Percentiles rank a stretch among this genome's conserved stretches.
These are phyloP conservation scores for Pichia paraexigua DNA, from an alignment of 805 yeast species.

Conservation along the genomic window DNA sequence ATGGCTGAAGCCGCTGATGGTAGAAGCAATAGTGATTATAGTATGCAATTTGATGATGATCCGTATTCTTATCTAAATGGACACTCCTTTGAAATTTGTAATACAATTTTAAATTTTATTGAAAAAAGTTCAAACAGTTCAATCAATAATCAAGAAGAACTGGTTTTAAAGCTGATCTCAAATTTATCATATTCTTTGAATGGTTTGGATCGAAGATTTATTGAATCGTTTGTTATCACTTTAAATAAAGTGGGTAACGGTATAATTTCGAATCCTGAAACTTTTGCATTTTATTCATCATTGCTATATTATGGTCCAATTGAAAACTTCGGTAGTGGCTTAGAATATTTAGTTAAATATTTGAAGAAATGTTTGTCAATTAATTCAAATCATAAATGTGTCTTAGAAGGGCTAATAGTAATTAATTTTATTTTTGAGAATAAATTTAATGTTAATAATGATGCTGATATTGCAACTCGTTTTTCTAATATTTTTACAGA, in stretches of 20 bases:
- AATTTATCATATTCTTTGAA: slow-evolving; percentile 22
- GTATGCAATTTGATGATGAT: slow-evolving; percentile 29
- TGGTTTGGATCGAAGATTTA: slow-evolving; percentile 20
- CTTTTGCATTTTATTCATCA: slow-evolving; percentile 30
- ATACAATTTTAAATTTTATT: slow-evolving; percentile 8
- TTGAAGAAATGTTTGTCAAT: slow-evolving; percentile 15
- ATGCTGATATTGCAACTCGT: not conserved
- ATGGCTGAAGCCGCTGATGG: slow-evolving; percentile 15
- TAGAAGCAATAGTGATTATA: slow-evolving; percentile 32
- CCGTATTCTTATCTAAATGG: slow-evolving; percentile 18
- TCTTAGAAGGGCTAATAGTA: slow-evolving; percentile 23
- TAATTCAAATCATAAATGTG: slow-evolving; percentile 25
- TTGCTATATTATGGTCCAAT: slow-evolving; percentile 27
- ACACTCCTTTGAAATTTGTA: slow-evolving; percentile 14
- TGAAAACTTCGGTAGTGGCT: slow-evolving; percentile 24
- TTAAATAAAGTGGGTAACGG: slow-evolving; percentile 16
- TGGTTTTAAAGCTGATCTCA: slow-evolving; percentile 12
- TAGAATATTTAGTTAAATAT: slow-evolving; percentile 16
- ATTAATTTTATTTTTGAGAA: slow-evolving; percentile 16
- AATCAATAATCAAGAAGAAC: slow-evolving; percentile 16
- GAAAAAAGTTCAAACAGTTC: slow-evolving; percentile 11
- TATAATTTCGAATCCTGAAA: slow-evolving; percentile 22
- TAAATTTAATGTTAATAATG: slow-evolving; percentile 6
- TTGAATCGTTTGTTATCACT: slow-evolving; percentile 13
- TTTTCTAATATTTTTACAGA: slow-evolving; percentile 9